Evolutionary conservation across 495 filamentous ascomycete species (phyloP).

Genomic region (Penicillium silybi): DNA sequence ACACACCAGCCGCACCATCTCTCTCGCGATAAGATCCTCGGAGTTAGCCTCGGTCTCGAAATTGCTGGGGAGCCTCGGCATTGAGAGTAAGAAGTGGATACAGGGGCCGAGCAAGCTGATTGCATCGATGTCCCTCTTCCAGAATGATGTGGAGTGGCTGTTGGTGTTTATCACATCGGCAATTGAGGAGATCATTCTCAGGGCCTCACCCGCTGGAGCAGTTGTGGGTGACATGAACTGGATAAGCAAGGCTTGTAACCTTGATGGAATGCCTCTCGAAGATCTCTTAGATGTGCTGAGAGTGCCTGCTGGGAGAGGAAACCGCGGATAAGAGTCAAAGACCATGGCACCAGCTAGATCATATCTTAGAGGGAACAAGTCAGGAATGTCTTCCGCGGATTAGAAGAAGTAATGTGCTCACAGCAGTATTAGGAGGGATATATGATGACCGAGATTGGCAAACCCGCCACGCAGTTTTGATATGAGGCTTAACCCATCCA

Average conservation of each 20-base stretch:
- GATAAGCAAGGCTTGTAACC: conserved; percentile 3
- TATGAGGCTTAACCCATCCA: conserved; percentile 1
- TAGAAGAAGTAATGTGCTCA: neutral
- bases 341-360: conserved; percentile 2
- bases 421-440: conserved; percentile 2
- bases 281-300: neutral
- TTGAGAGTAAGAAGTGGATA: conserved; percentile 5
- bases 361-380: neutral
- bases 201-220: neutral
- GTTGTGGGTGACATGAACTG: neutral
- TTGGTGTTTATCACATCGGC: conserved; percentile 3
- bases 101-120: conserved; percentile 2
- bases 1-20: neutral
- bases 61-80: conserved; percentile 1
- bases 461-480: conserved; percentile 1
- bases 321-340: conserved; percentile 1
- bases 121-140: conserved; percentile 4
- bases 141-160: neutral
- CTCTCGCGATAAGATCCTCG: conserved; percentile 1
- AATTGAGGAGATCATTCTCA: conserved; percentile 4
- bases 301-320: neutral
- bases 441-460: neutral
- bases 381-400: neutral
- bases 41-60: neutral
- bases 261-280: neutral